Evolutionary conservation across 768 basidiomycete species (phyloP).

Genomic region (Exidia glandulosa): DNA sequence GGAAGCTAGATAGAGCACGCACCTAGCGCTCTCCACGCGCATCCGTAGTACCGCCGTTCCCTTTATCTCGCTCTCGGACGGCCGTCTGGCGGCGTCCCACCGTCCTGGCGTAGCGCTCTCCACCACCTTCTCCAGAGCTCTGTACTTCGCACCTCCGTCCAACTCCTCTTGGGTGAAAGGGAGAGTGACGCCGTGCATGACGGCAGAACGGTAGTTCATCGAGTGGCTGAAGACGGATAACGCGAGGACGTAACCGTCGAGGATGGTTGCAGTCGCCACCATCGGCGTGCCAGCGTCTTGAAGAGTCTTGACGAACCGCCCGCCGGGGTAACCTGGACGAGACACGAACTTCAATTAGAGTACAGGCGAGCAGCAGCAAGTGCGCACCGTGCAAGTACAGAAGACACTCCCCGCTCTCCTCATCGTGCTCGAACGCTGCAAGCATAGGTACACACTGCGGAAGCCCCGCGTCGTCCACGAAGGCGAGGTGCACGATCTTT

Average conservation of each 20-base stretch:
- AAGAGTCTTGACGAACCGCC: slow-evolving; percentile 1
- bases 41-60: slow-evolving; percentile 2
- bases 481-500: slow-evolving; percentile 9
- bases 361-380: neutral
- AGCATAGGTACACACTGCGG: slow-evolving; percentile 13
- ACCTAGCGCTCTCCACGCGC: slow-evolving; percentile 4
- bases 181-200: slow-evolving; percentile 11
- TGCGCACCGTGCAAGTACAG: slow-evolving; percentile 9
- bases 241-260: slow-evolving; percentile 12
- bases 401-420: slow-evolving; percentile 5
- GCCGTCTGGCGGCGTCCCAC: slow-evolving; percentile 3
- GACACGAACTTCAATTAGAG: neutral
- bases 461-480: slow-evolving; percentile 8
- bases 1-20: neutral
- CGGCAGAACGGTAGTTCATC: slow-evolving; percentile 11
- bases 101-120: slow-evolving; percentile 3
- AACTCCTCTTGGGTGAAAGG: slow-evolving; percentile 4
- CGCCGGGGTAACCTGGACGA: neutral
- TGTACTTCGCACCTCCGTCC: neutral
- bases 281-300: slow-evolving; percentile 3
- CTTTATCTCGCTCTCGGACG: neutral
- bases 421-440: slow-evolving; percentile 7
- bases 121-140: neutral
- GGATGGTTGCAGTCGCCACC: slow-evolving; percentile 6
- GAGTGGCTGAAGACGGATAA: slow-evolving; percentile 7